phyloP scores from a whole-genome alignment of 1,139 yeast genomes.

The Keqinozyma sinolaborantium region DNA sequence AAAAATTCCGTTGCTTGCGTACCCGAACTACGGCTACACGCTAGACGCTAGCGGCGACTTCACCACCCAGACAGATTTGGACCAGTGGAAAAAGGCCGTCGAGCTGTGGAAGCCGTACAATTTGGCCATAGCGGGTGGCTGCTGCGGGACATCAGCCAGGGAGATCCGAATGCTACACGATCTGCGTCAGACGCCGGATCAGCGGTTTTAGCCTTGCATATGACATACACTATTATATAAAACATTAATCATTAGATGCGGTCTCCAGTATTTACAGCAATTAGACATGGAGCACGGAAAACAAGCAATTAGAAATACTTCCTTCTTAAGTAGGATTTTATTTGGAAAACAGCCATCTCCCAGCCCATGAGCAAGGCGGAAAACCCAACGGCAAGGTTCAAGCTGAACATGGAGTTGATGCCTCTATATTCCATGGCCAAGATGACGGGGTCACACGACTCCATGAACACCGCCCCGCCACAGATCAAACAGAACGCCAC shows the following conservation, averaged over 20 bases:
- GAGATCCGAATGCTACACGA: too few species aligned
- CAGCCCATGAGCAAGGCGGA: slow-evolving; percentile 85
- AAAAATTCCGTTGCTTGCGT: slow-evolving; percentile 22
- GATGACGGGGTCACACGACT: slow-evolving; percentile 81
- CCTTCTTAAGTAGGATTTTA: slow-evolving; percentile 50
- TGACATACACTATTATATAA: too few species aligned
- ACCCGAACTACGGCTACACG: slow-evolving; percentile 39
- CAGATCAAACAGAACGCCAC: slow-evolving; percentile 74
- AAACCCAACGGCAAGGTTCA: slow-evolving; percentile 79
- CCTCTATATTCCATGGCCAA: slow-evolving; percentile 84
- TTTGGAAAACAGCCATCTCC: slow-evolving; percentile 69
- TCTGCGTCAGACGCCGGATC: neutral
- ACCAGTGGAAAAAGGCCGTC: slow-evolving; percentile 27
- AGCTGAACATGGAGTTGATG: slow-evolving; percentile 82
- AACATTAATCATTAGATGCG: neutral
- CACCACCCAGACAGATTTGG: slow-evolving; percentile 9
- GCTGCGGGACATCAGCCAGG: slow-evolving; percentile 52
- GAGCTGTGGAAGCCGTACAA: slow-evolving; percentile 28
- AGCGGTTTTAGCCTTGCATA: too few species aligned
- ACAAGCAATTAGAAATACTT: slow-evolving; percentile 6
- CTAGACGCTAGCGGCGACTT: too few species aligned
- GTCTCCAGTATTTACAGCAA: too few species aligned
- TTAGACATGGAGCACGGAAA: slow-evolving; percentile 2
- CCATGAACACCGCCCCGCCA: slow-evolving; percentile 92
- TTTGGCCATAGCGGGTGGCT: slow-evolving; percentile 50